Conservation (phyloP, 345 rosid genomes). For the Brassica rapa region DNA sequence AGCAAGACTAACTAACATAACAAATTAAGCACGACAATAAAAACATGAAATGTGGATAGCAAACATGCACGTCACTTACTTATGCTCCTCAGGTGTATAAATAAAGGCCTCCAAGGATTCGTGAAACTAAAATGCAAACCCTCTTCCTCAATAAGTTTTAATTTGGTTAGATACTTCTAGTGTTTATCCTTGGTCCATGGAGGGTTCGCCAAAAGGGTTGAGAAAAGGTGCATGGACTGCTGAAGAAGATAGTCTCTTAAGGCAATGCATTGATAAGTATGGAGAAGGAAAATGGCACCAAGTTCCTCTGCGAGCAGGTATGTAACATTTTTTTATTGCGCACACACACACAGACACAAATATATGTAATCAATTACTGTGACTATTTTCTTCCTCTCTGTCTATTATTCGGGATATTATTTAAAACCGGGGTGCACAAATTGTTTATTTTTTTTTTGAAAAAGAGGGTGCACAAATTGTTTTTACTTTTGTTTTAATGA, state of each 20-base stretch:
- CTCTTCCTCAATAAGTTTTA: not conserved
- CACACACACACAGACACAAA: not conserved
- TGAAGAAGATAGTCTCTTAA: constrained; percentile 54
- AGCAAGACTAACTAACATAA: not conserved
- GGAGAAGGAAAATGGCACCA: constrained; percentile 60
- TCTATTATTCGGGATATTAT: not conserved
- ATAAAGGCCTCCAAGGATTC: constrained; percentile 6
- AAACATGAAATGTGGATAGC: not conserved
- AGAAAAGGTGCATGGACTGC: constrained; percentile 58
- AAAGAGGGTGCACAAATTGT: not conserved
- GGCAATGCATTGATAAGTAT: constrained; percentile 37
- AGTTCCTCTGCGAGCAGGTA: constrained; percentile 49
- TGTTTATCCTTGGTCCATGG: constrained; percentile 20
- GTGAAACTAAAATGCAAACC: not conserved
- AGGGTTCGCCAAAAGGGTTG: constrained; percentile 10
- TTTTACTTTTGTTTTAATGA: not conserved
- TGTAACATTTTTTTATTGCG: not conserved
- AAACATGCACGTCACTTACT: constrained; percentile 9
- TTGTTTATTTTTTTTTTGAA: not conserved
- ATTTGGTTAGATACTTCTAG: not conserved
- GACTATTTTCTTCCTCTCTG: not conserved
- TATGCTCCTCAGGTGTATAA: constrained; percentile 1
- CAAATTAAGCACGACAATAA: not conserved
- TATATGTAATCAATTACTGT: not conserved
- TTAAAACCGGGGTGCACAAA: not conserved